Evolutionary conservation across 805 yeast species (phyloP), one percentile per base, ranked within the genome.

Genomic region (Cyberlindnera suaveolens): DNA sequence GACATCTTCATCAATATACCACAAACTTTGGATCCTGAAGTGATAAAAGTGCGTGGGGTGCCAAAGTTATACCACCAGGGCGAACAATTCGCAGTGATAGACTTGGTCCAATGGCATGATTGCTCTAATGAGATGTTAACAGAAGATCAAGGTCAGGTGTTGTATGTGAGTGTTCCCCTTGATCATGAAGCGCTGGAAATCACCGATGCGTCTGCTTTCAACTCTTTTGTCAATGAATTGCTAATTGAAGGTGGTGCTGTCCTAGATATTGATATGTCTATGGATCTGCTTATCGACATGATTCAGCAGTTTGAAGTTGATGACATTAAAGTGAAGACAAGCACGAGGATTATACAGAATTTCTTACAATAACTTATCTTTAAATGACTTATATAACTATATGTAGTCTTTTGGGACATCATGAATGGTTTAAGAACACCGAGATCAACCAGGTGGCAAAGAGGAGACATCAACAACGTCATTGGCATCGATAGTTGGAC

Each of bases 371-470:
- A 13, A 16, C 19, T 32, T 35, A 23, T 23, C 23, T 26, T 29
- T 18, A 13, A 31, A 34, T 29, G 29, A 34, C 31, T 19, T 19
- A n/a, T 27, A 9, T 8, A 16, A 14, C 8, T 23, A 30, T 36
- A 7, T 34, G 18, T 16, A 13, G 8, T 15, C 8, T 20, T 14
- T 13, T 27, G 18, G 6, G 16, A 10, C 20, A n/a, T 16, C 26
- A 36, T 31, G 27, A 29, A 31, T 23, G 27, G 27, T 23, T 23
- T 23, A 23, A 23, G 27, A 9, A 23, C 27, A 23, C 27, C 27
- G 11, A 23, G 27, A n/a, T 60, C 74, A 91, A 76, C 99, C 98
- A 23, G 99, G 99, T 49, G 99, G 99, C 59, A 91, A 75, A 66
- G 83, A 87, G 42, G 91, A 76, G 52, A 83, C 84, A 64, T 91